These are phyloP conservation scores for Pelargonium australe DNA, from an alignment of 441 rosid genomes.

Conservation along the genomic window DNA sequence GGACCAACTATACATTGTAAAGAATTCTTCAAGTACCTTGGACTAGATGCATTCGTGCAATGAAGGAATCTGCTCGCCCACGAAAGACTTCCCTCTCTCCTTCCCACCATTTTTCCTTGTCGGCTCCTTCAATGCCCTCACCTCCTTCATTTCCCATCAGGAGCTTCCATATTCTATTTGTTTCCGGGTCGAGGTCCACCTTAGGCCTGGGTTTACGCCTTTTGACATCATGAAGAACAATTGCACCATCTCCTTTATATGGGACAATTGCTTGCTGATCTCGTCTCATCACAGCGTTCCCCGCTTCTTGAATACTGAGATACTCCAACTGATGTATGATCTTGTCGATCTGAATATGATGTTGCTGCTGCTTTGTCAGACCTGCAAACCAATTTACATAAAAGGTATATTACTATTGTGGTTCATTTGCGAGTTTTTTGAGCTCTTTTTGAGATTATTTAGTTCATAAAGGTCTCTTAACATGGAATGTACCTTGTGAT, in stretches of 20 bases:
- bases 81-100: conserved; percentile 72
- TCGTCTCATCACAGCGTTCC: conserved; percentile 21
- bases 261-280: conserved; percentile 53
- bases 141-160: conserved; percentile 67
- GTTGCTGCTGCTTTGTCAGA: conserved; percentile 27
- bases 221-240: conserved; percentile 51
- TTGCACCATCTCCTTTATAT: conserved; percentile 45
- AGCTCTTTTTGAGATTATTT: conserved; percentile 8
- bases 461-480: too few relatives aligned
- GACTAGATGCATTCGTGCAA: conserved; percentile 93
- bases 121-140: conserved; percentile 43
- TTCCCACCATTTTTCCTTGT: conserved; percentile 72
- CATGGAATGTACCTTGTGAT: conserved; percentile 41
- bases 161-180: conserved; percentile 80
- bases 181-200: conserved; percentile 84
- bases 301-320: conserved; percentile 37
- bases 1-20: conserved; percentile 7
- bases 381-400: conserved; percentile 33
- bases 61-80: conserved; percentile 84
- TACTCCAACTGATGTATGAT: conserved; percentile 38
- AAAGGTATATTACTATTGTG: conserved; percentile 14
- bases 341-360: conserved; percentile 35
- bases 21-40: conserved; percentile 54
- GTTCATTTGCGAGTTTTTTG: conserved; percentile 14
- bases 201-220: conserved; percentile 70